phyloP scores from a whole-genome alignment of 2,329 filamentous ascomycete species.

The Paraphaeosphaeria minitans region DNA sequence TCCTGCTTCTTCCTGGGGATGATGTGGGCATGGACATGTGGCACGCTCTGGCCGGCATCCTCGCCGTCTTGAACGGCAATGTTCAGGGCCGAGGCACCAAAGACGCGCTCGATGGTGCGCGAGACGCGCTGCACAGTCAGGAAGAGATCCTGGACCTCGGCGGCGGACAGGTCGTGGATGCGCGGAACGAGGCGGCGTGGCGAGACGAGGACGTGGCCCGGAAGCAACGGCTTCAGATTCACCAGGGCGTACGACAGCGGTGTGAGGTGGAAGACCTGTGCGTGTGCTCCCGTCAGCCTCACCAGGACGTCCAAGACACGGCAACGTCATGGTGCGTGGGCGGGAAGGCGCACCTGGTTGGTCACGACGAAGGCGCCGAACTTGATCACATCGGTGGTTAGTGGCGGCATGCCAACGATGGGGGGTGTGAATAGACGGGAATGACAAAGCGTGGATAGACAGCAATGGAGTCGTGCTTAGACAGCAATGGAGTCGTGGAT shows the following conservation, averaged over 20 bases:
- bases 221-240: constrained; percentile 92
- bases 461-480: no score
- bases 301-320: not conserved
- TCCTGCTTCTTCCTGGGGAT: constrained; percentile 72
- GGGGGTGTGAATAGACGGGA: not conserved
- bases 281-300: constrained; percentile 45
- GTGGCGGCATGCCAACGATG: constrained; percentile 39
- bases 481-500: no score
- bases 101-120: constrained; percentile 69
- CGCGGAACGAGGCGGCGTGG: constrained; percentile 71
- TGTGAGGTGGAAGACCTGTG: constrained; percentile 84
- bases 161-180: constrained; percentile 72
- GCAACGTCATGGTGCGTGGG: constrained; percentile 12
- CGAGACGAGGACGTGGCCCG: constrained; percentile 90
- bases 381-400: constrained; percentile 48
- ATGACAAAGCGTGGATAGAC: no score
- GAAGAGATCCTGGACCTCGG: constrained; percentile 85
- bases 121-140: constrained; percentile 82
- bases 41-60: constrained; percentile 90
- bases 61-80: constrained; percentile 92
- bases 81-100: constrained; percentile 78
- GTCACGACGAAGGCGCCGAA: constrained; percentile 54
- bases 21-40: constrained; percentile 91
- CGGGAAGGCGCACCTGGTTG: constrained; percentile 44
- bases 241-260: constrained; percentile 83